These are phyloP conservation scores for Mycena capillaripes DNA, from an alignment of 768 basidiomycete genomes.

Conservation along the genomic window DNA sequence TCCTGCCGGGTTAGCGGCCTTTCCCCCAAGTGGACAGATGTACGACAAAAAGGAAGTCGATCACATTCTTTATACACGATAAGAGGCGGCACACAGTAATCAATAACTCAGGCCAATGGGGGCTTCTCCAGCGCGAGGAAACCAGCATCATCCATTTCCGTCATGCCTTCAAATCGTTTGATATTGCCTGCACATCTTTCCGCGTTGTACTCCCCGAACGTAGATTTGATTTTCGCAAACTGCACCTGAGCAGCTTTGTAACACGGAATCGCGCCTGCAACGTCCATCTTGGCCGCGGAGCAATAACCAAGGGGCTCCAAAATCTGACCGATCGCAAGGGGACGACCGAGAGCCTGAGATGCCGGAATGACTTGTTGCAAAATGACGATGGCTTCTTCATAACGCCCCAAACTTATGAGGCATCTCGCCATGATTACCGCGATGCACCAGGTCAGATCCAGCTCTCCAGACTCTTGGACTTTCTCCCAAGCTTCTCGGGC, in stretches of 20 bases:
- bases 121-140: not conserved
- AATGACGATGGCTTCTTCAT: not conserved
- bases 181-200: not conserved
- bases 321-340: slow-evolving; percentile 20
- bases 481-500: not conserved
- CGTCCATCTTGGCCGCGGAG: slow-evolving; percentile 18
- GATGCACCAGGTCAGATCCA: not conserved
- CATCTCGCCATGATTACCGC: not conserved
- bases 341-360: not conserved
- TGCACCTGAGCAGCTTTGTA: slow-evolving; percentile 24
- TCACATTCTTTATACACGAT: no score
- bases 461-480: not conserved
- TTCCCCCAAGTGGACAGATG: no score
- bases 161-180: not conserved
- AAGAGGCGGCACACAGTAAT: no score
- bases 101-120: no score
- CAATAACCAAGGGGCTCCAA: slow-evolving; percentile 26
- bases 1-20: no score
- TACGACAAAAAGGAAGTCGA: no score
- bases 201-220: not conserved
- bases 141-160: not conserved
- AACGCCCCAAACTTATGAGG: not conserved
- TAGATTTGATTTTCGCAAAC: slow-evolving; percentile 2
- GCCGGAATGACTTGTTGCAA: not conserved
- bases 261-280: slow-evolving; percentile 11